Base-by-base conservation (phyloP, 208 protist species). In the Leishmania lainsoni region DNA sequence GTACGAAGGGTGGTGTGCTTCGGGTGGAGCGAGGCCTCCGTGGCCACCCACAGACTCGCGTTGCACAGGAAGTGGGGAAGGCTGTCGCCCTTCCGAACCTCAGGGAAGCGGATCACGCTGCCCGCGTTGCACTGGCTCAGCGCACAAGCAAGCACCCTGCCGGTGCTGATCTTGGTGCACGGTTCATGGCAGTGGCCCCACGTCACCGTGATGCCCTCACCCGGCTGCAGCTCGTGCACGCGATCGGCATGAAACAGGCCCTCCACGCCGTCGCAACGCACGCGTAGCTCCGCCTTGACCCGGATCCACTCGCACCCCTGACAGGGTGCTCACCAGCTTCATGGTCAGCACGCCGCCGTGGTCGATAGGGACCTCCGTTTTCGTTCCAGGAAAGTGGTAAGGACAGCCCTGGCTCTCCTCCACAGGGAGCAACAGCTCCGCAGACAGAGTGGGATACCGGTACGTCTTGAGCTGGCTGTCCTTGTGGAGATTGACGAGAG, bases 361-460 rank as follows among this genome's bases (percentile, higher is more conserved):
- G 75, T 84, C 75, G 56, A 84, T 80, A 45, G 79, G 73, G 68
- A 79, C 80, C 48, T 79, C 80, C 80, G 75, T 80, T 35, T 76
- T 78, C 58, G 29, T 69, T 10, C 80, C 79, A 42, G 76, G 69
- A 75, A 79, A 68, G 75, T 84, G 80, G 80, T 59, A 80, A 29
- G 75, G 80, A 51, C 65, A 76, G 74, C 74, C 63, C 69, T 79
- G 75, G 9, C 48, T 26, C 63, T 84, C 58, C 51, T 75, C 52
- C 39, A 78, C 80, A 65, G 79, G 0, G 35, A 39, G 35, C 35
- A 39, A 39, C 35, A 39, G 35, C 35, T 39, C 35, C 1, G 35
- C 35, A 39, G 35, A 39, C 35, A 39, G 35, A 0, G 35, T 39
- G 1, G 35, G 35, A 39, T 39, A 39, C 35, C 35, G 0, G 35